Conservation (phyloP, 2,329 filamentous ascomycete genomes). For the Alternaria sp. region DNA sequence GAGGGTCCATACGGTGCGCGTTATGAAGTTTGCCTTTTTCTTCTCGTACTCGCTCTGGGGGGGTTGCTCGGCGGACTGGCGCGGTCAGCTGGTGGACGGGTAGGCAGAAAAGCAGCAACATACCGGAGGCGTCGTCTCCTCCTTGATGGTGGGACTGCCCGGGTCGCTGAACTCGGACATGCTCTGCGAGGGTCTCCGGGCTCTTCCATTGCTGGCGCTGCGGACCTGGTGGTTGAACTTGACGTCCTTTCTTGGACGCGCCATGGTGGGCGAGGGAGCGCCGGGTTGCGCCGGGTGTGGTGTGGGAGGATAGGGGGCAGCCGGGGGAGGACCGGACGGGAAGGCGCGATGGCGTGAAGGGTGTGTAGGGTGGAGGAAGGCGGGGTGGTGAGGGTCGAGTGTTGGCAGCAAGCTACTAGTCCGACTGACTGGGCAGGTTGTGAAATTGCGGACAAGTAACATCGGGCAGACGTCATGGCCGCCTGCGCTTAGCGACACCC, state of each 20-base stretch:
- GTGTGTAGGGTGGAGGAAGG: conserved; percentile 3
- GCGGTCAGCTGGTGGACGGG: conserved; percentile 28
- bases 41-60: conserved; percentile 85
- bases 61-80: conserved; percentile 47
- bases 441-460: conserved; percentile 19
- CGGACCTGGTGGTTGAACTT: conserved; percentile 64
- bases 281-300: conserved; percentile 11
- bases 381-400: conserved; percentile 12
- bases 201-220: conserved; percentile 59
- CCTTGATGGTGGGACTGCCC: conserved; percentile 61
- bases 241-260: conserved; percentile 64
- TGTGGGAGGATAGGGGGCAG: not conserved
- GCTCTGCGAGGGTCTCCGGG: conserved; percentile 70
- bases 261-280: conserved; percentile 32
- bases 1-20: conserved; percentile 95
- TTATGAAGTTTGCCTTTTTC: conserved; percentile 98
- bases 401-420: conserved; percentile 6
- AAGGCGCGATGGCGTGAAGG: conserved; percentile 3
- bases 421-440: conserved; percentile 9
- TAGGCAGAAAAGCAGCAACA: conserved; percentile 1
- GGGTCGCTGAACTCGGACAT: conserved; percentile 73
- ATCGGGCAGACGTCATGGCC: conserved; percentile 26
- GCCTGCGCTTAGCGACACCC: conserved; percentile 11
- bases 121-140: conserved; percentile 31
- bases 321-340: not conserved